phyloP scores from a whole-genome alignment of 345 rosid species.

The Streptanthus diversifolius region DNA sequence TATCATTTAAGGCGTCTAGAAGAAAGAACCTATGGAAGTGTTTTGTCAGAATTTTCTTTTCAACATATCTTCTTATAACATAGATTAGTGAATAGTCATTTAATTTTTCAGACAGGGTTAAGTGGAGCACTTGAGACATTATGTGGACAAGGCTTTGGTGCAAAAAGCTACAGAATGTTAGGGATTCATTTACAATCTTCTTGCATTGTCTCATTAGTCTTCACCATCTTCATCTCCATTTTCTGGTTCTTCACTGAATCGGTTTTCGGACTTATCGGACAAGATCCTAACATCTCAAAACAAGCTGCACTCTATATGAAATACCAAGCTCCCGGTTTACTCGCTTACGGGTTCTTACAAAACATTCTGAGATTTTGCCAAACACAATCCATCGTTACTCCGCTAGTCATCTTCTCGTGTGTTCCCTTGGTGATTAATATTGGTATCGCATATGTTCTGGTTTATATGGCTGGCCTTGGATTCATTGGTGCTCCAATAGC shows the following conservation, averaged over 20 bases:
- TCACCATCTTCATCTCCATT: constrained; percentile 48
- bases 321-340: constrained; percentile 60
- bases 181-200: constrained; percentile 78
- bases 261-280: constrained; percentile 46
- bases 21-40: background rate
- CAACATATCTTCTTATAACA: background rate
- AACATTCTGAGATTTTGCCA: constrained; percentile 75
- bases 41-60: background rate
- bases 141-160: constrained; percentile 87
- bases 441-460: constrained; percentile 44
- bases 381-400: constrained; percentile 58
- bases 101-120: constrained; percentile 48
- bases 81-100: background rate
- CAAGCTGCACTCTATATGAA: constrained; percentile 56
- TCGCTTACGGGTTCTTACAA: constrained; percentile 60
- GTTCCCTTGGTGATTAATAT: constrained; percentile 48
- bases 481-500: constrained; percentile 69
- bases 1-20: background rate
- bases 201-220: constrained; percentile 52
- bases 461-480: constrained; percentile 44
- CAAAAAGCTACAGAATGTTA: constrained; percentile 52
- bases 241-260: constrained; percentile 60
- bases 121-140: constrained; percentile 91
- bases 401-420: constrained; percentile 43
- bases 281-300: constrained; percentile 52